A percentile compares a stretch with the other conserved stretches of the same genome.
These are phyloP conservation scores for Suillus subluteus DNA, from an alignment of 768 basidiomycete species.

Conservation along the genomic window DNA sequence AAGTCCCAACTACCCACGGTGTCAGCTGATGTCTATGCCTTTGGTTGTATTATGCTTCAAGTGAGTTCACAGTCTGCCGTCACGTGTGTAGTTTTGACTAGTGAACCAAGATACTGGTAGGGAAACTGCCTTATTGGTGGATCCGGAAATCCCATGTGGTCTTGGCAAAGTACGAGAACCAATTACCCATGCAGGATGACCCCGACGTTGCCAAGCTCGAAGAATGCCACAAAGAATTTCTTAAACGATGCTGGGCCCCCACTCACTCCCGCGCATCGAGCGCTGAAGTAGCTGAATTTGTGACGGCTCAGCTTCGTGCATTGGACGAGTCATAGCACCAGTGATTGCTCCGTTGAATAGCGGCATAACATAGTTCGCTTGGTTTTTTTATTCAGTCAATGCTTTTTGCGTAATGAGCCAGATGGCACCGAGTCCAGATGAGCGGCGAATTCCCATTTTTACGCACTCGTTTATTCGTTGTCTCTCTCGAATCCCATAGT, in stretches of 20 bases:
- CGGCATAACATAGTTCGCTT: not conserved
- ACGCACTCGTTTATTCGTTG: not conserved
- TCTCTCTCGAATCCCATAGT: not conserved
- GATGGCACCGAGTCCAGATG: no score
- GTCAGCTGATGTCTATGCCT: slow-evolving; percentile 10
- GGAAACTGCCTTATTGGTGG: slow-evolving; percentile 12
- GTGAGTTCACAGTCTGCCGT: not conserved
- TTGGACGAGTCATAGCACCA: not conserved
- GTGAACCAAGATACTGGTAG: slow-evolving; percentile 8
- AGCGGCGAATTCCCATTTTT: no score
- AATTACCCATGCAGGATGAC: slow-evolving; percentile 4
- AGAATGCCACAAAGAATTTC: slow-evolving; percentile 2
- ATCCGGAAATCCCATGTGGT: not conserved
- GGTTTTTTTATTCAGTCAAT: no score
- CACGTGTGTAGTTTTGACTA: not conserved
- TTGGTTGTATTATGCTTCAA: slow-evolving; percentile 13
- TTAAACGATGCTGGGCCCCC: slow-evolving; percentile 13
- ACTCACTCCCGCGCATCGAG: slow-evolving; percentile 5
- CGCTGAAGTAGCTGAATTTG: slow-evolving; percentile 11
- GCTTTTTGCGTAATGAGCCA: no score
- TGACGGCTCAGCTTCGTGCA: not conserved
- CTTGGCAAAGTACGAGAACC: not conserved
- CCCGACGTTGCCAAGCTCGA: not conserved
- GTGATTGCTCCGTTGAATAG: not conserved
- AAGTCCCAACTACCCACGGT: not conserved